Evolutionary conservation across 192 early-diverging fungal species (phyloP), one percentile per base, ranked within the genome.

Genomic region (Phycomyces blakesleeanus): DNA sequence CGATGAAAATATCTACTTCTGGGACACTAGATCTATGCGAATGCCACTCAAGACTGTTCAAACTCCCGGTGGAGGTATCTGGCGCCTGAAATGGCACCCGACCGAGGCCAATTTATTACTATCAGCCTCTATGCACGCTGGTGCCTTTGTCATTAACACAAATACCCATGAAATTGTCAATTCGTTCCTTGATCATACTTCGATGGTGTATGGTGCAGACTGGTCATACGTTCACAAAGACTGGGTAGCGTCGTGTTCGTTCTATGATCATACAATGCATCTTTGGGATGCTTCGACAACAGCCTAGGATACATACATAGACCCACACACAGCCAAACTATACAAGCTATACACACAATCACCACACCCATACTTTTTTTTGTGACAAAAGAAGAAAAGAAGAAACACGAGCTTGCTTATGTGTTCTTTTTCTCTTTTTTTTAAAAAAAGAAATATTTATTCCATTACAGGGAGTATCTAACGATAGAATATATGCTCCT

Each of bases 51-150:
- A 75, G 0, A 88, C 90, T 20, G 68, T 82, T 44, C 81, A 81
- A 27, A 85, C 87, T 16, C 92, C 87, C 26, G 94, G 95, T 5
- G 93, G 96, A 6, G 96, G 96, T 10, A 91, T 96, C 10, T 98
- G 96, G 96, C 76, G 94, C 22, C 69, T 98, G 39, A 91, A 92
- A 77, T 98, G 95, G 94, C 94, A 97, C 66, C 96, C 96, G 0
- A 79, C 74, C 0, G 72, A 81, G 8, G 67, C 80, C 1, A 69
- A 78, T 29, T 54, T 62, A 16, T 68, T 98, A 29, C 64, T 96
- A 15, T 87, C 91, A 10, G 94, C 89, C 6, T 88, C 85, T 25
- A 98, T 98, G 96, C 89, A 97, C 72, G 85, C 85, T 55, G 96
- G 96, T 18, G 91, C 92, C 58, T 91, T 92, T 74, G 81, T 96